Base-by-base conservation (phyloP, 129 eudicot species). In the Flaveria robusta region DNA sequence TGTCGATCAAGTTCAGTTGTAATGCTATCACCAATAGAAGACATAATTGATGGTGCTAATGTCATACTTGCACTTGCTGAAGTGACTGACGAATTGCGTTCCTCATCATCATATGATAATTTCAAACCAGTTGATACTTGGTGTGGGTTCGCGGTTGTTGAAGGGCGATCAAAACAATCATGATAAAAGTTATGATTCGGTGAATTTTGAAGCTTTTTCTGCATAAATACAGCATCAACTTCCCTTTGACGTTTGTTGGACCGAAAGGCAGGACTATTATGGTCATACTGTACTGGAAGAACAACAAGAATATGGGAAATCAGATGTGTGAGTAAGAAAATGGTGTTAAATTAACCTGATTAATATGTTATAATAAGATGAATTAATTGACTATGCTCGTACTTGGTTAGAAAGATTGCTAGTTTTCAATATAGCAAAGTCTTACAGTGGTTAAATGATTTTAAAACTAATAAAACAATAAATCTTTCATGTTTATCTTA, bases 121-220 rank as follows among this genome's bases (percentile, higher is more conserved):
- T 86, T 89, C 62, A 95, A 85, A 78, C 99, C 99, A 64, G 97
- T 95, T 18, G 99, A 95, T 39, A 95, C 99, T 22, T 86, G 94
- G 84, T 95, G 86, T 62, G 85, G 92, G 80, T 70, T 84, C 14
- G 77, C 88, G 76, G 86, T 81, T 56, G 75, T 84, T 59, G 85
- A 77, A 46, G 83, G 82, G 47, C 82, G 88, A 37, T 89, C 97
- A 79, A 83, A 67, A 51, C 87, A 96, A 14, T 88, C 91, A 71
- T 74, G 80, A 77, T 75, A 87, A n/a, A 78, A 34, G 65, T 85
- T 85, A 58, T 77, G 87, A 79, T 83, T 88, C 81, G 91, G 77
- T 55, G 96, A 88, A 70, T 87, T 85, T 64, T 84, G 98, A 84
- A 82, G 89, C 81, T 86, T 90, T 47, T 84, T 90, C 83, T 90